Conservation (phyloP, 805 yeast genomes). For the Kazachstania bromeliacearum region DNA sequence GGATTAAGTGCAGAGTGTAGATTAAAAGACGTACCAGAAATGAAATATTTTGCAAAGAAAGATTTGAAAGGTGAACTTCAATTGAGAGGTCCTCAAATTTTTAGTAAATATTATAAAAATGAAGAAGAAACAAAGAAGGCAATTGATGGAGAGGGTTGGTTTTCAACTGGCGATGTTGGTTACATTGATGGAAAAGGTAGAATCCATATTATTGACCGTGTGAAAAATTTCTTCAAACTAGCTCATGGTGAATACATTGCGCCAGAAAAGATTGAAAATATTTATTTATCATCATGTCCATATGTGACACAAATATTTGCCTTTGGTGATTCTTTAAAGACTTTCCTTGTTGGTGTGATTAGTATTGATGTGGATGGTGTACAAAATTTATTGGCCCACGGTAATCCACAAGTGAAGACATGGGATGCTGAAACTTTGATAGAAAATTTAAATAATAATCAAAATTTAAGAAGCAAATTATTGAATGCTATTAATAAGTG, state of each 20-base stretch:
- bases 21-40: conserved; percentile 54
- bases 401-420: conserved; percentile 25
- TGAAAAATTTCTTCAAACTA: conserved; percentile 67
- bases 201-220: conserved; percentile 58
- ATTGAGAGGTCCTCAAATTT: conserved; percentile 56
- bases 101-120: conserved; percentile 46
- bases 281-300: conserved; percentile 45
- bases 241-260: conserved; percentile 64
- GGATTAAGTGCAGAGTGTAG: conserved; percentile 47
- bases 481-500: conserved; percentile 16
- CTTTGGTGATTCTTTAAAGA: conserved; percentile 54
- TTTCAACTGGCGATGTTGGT: conserved; percentile 60
- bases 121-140: conserved; percentile 44
- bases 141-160: conserved; percentile 53
- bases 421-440: conserved; percentile 26
- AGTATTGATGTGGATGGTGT: conserved; percentile 49
- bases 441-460: conserved; percentile 14
- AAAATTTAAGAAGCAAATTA: conserved; percentile 11
- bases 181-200: conserved; percentile 43
- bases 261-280: conserved; percentile 65
- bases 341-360: conserved; percentile 48
- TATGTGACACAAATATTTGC: conserved; percentile 45
- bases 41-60: conserved; percentile 40
- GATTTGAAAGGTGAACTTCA: conserved; percentile 51
- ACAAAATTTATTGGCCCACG: conserved; percentile 25